phyloP scores from a whole-genome alignment of 176 grass and related monocot species.

The Poa pratensis region DNA sequence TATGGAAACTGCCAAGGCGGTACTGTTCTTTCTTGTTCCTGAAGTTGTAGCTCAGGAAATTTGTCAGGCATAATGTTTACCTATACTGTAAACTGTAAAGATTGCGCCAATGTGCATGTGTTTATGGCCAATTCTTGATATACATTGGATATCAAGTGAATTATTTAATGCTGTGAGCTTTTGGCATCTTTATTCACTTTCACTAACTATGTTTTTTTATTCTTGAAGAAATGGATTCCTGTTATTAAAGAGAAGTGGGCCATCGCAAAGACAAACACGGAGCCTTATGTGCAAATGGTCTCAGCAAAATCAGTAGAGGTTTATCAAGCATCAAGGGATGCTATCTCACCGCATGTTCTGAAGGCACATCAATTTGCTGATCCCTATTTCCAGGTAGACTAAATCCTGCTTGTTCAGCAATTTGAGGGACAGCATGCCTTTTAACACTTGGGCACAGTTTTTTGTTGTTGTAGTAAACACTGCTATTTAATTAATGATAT shows the following conservation, averaged over 20 bases:
- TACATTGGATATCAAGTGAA: constrained; percentile 11
- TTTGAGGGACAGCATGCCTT: constrained; percentile 9
- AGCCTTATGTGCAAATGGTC: constrained; percentile 69
- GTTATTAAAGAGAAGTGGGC: constrained; percentile 66
- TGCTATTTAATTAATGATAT: constrained; percentile 20
- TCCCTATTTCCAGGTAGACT: constrained; percentile 86
- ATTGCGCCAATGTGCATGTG: background rate
- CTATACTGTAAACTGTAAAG: constrained; percentile 34
- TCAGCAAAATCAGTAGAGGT: constrained; percentile 70
- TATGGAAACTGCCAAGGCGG: constrained; percentile 54
- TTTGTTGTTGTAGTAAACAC: background rate
- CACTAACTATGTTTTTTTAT: constrained; percentile 38
- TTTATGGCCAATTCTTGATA: constrained; percentile 1
- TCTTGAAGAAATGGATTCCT: constrained; percentile 77
- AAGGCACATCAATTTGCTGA: constrained; percentile 62
- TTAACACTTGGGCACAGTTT: background rate
- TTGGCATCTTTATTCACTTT: constrained; percentile 33
- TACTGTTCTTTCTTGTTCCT: constrained; percentile 47
- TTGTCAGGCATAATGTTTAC: constrained; percentile 19
- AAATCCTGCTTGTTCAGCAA: constrained; percentile 21
- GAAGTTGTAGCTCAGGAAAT: constrained; percentile 36
- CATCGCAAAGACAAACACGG: constrained; percentile 47
- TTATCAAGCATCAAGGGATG: constrained; percentile 72
- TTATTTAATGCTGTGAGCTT: constrained; percentile 24
- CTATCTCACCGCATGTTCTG: constrained; percentile 59